Base-by-base conservation (phyloP, 257 asterid species). In the Sherardia arvensis region DNA sequence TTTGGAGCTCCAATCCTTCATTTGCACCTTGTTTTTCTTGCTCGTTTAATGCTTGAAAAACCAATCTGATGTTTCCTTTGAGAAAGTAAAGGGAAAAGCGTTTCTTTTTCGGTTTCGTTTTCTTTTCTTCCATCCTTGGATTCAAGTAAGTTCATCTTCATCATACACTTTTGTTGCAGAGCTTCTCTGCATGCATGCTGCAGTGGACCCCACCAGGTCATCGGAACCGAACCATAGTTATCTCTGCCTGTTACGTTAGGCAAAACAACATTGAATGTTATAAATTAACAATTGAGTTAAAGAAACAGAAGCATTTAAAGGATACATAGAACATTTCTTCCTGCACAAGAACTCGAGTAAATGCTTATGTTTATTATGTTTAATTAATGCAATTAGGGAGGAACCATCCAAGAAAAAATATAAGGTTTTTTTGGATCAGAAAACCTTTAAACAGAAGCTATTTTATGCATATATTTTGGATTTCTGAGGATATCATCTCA, bases 61-160 rank as follows among this genome's bases (percentile, higher is more conserved):
- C 51, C 20, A 43, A 43, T 12, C 12, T 55, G 12, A 14, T 55
- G 45, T 58, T 29, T 34, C 40, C 54, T 9, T 32, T 53, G 68
- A 28, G 69, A 68, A 59, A 60, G 75, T 66, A 57, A 30, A 32
- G 55, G 78, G 73, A 64, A 72, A 65, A 43, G 20, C 64, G 33
- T 33, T 59, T 66, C 7, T 27, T 48, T 69, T 21, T 28, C n/a
- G n/a, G n/a, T n/a, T n/a, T n/a, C n/a, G n/a, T 22, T 56, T 61
- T 64, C 25, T 49, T 59, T 36, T 45, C 59, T 57, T 27, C 26
- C 12, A 47, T 25, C 23, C 22, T 18, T 47, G 47, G 59, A 53
- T 70, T 64, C 74, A 47, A 56, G 74, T 67, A 64, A 63, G 17
- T 30, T 25, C 23, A 2, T 18, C 10, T 32, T 20, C 5, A 30